Conservation (phyloP, 208 protist species). For the Trypanosoma theileri region DNA sequence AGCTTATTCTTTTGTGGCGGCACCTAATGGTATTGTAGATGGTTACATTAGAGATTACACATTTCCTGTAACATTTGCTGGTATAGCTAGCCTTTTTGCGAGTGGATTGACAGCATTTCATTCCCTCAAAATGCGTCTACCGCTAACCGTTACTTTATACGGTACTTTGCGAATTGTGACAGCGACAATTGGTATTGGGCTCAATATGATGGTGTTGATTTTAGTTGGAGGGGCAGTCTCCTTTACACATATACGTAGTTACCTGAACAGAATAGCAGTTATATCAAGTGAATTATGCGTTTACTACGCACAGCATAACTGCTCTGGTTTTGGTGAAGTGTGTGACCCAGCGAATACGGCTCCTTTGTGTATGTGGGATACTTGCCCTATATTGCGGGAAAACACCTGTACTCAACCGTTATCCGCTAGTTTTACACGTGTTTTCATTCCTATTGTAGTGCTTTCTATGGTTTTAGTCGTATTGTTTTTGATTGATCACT, state of each 20-base stretch:
- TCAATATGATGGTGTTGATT: constrained; percentile 43
- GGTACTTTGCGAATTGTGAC: constrained; percentile 14
- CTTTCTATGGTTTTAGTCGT: constrained; percentile 25
- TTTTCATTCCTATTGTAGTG: constrained; percentile 37
- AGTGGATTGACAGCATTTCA: constrained; percentile 45
- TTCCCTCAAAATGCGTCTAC: constrained; percentile 52
- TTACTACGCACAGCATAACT: constrained; percentile 36
- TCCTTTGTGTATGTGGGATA: constrained; percentile 17
- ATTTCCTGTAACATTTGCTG: constrained; percentile 31
- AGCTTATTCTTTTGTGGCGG: constrained; percentile 30
- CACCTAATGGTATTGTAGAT: constrained; percentile 18
- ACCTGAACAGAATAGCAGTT: constrained; percentile 1
- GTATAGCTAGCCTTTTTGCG: constrained; percentile 31
- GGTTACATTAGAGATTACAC: constrained; percentile 39
- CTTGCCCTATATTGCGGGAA: background rate
- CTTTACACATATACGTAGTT: constrained; percentile 14
- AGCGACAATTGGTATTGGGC: constrained; percentile 30
- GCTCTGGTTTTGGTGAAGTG: constrained; percentile 43
- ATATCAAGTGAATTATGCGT: constrained; percentile 19
- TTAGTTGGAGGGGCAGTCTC: constrained; percentile 32
- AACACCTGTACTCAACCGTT: constrained; percentile 14
- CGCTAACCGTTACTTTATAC: constrained; percentile 21
- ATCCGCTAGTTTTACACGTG: constrained; percentile 14
- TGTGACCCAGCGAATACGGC: constrained; percentile 15
- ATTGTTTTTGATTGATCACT: constrained; percentile 32